A percentile compares a stretch with the other conserved stretches of the same genome.
Evolutionary conservation across 2,329 filamentous ascomycete genomes (phyloP).

Genomic region (Sporothrix phasma): DNA sequence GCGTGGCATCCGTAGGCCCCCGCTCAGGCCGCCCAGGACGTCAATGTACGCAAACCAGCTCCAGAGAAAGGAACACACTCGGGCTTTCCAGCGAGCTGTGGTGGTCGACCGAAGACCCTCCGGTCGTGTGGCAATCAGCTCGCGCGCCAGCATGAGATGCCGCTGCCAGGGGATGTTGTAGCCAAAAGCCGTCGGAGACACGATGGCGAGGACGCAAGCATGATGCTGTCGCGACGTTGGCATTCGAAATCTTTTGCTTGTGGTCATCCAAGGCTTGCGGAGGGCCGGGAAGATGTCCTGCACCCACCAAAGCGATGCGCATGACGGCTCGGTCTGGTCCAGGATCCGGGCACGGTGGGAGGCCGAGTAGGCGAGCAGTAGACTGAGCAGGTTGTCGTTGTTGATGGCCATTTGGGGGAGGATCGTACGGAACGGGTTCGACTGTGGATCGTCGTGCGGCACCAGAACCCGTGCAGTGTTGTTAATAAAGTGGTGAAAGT

Average conservation of each 20-base stretch:
- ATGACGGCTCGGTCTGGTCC: slow-evolving; percentile 60
- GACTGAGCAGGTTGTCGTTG: slow-evolving; percentile 62
- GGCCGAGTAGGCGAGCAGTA: slow-evolving; percentile 75
- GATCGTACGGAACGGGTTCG: slow-evolving; percentile 43
- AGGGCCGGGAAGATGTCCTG: slow-evolving; percentile 67
- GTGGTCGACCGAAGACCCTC: slow-evolving; percentile 40
- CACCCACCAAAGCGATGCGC: slow-evolving; percentile 72
- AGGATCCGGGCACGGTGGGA: slow-evolving; percentile 69
- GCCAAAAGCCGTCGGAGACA: slow-evolving; percentile 71
- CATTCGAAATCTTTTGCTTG: slow-evolving; percentile 55
- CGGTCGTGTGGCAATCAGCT: slow-evolving; percentile 58
- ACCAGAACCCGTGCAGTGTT: slow-evolving; percentile 57
- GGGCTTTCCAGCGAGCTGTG: slow-evolving; percentile 37
- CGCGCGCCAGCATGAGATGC: slow-evolving; percentile 65
- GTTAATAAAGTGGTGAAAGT: slow-evolving; percentile 59
- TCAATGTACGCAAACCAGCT: slow-evolving; percentile 82
- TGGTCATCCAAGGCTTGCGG: slow-evolving; percentile 54
- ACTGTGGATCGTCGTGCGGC: slow-evolving; percentile 41
- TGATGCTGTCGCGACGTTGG: slow-evolving; percentile 73
- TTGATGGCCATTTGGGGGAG: slow-evolving; percentile 53
- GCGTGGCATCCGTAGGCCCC: slow-evolving; percentile 43
- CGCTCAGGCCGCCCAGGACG: slow-evolving; percentile 62
- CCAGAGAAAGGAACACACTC: slow-evolving; percentile 62
- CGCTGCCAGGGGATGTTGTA: slow-evolving; percentile 73
- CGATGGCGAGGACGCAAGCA: slow-evolving; percentile 79